These are phyloP conservation scores for Colletotrichum siamense DNA, from an alignment of 2,329 filamentous ascomycete genomes.

Conservation along the genomic window DNA sequence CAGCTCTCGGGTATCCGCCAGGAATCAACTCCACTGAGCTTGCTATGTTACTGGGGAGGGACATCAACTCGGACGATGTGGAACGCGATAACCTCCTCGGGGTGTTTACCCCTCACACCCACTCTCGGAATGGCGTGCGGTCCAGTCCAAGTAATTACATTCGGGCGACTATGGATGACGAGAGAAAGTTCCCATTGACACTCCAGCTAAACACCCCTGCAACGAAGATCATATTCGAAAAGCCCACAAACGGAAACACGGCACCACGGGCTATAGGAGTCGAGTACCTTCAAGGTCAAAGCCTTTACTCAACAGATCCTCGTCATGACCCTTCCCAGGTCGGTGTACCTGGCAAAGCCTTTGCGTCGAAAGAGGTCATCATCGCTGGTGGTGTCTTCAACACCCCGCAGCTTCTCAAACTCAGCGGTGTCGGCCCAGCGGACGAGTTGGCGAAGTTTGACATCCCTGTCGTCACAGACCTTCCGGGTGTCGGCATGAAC, in stretches of 20 bases:
- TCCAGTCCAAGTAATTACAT: slow-evolving; percentile 34
- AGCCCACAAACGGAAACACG: neutral
- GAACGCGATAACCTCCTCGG: neutral
- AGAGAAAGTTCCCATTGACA: slow-evolving; percentile 6
- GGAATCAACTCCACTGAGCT: neutral
- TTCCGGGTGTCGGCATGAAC: slow-evolving; percentile 55
- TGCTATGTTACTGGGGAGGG: neutral
- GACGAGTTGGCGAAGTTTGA: slow-evolving; percentile 45
- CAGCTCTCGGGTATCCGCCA: neutral
- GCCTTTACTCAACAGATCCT: slow-evolving; percentile 25
- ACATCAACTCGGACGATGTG: neutral
- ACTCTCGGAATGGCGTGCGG: slow-evolving; percentile 26
- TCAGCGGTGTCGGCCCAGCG: slow-evolving; percentile 53
- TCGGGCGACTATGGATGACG: neutral
- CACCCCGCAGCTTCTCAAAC: slow-evolving; percentile 56
- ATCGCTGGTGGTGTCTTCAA: slow-evolving; percentile 55
- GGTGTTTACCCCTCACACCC: neutral
- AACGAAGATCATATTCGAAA: slow-evolving; percentile 13
- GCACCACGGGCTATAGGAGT: neutral
- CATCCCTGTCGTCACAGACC: slow-evolving; percentile 49
- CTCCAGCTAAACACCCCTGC: slow-evolving; percentile 12
- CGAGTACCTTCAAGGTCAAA: slow-evolving; percentile 23
- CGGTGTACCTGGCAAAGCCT: slow-evolving; percentile 23
- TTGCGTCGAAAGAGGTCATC: slow-evolving; percentile 49
- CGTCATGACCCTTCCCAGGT: slow-evolving; percentile 23